These are phyloP conservation scores for Geotrichum phurueaensis DNA, from an alignment of 1,139 yeast species.

Conservation along the genomic window DNA sequence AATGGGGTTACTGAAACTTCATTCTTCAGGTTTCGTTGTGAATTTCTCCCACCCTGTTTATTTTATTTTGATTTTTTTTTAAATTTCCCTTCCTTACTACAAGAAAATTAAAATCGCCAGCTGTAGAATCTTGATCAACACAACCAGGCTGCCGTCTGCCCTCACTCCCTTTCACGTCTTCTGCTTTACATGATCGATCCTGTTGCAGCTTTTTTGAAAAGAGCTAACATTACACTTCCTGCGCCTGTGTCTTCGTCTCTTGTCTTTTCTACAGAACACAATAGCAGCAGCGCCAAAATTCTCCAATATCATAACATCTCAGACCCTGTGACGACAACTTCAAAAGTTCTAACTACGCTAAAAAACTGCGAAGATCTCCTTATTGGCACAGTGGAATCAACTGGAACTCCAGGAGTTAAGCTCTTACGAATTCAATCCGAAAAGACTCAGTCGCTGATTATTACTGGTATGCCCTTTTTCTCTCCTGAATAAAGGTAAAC, in stretches of 20 bases:
- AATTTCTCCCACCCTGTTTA: not conserved
- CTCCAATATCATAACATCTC: slow-evolving; percentile 13
- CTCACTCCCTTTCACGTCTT: not conserved
- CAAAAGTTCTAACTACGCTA: slow-evolving; percentile 11
- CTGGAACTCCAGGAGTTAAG: slow-evolving; percentile 5
- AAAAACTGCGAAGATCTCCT: slow-evolving; percentile 8
- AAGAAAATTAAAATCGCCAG: not conserved
- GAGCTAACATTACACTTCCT: slow-evolving; percentile 13
- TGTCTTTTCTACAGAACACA: slow-evolving; percentile 2
- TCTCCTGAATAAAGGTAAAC: not conserved
- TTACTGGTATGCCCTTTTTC: slow-evolving; percentile 6
- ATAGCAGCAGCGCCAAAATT: slow-evolving; percentile 3
- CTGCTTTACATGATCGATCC: slow-evolving; percentile 11
- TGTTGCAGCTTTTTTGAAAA: slow-evolving; percentile 6
- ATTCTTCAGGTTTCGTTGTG: not conserved
- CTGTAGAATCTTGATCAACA: not conserved
- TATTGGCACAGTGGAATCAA: not conserved
- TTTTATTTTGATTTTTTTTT: not conserved
- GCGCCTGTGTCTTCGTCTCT: slow-evolving; percentile 14
- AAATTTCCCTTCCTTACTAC: not conserved
- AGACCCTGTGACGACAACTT: slow-evolving; percentile 12
- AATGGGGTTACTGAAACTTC: not conserved
- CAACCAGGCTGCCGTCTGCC: not conserved
- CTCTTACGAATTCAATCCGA: slow-evolving; percentile 14
- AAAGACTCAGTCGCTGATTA: slow-evolving; percentile 9